Evolutionary conservation across 192 early-diverging fungal species (phyloP), one percentile per base, ranked within the genome.

Genomic region (Gaertneriomyces semiglobifer): DNA sequence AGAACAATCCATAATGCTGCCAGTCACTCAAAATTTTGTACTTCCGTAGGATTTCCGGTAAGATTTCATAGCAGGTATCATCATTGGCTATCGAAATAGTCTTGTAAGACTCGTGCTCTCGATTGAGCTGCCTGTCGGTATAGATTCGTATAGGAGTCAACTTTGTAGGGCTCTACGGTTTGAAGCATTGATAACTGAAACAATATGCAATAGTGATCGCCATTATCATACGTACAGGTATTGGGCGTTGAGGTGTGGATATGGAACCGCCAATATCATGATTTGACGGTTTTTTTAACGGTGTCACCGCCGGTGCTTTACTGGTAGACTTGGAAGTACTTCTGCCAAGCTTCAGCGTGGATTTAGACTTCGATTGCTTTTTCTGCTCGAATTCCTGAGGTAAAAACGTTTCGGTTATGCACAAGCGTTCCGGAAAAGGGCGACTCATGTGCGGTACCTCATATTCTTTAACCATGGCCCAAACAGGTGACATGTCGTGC

Each of bases 11-110:
- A 75, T 92, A 98, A 60, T 90, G 81, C 58, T 84, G 86, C 92
- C 90, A 95, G 62, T 92, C 85, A 63, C 92, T 92, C 43, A 70
- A 73, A 25, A 98, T 88, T 55, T 94, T 93, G 81, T 95, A 98
- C 75, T 95, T 95, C 69, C 91, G 89, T 57, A 98, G 71, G 4
- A 90, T 89, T 11, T 87, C 87, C 18, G 86, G 87, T 19, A 98
- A 77, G n/a, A 98, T 90, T 59, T 90, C 92, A 25, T 82, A 81
- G 72, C 91, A 91, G 19, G 89, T 86, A 72, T 95, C 93, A 20
- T 87, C 88, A 40, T 87, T 74, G 58, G 88, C 86, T 8, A 95
- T 81, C 50, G 89, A 88, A 63, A 95, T 91, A 58, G 84, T 92
- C 74, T 94, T 93, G 75, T 90, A 93, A 2, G 90, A 77, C 70